Percentiles rank a stretch among this genome's conserved stretches.
These are phyloP conservation scores for Rhodotorula sphaerocarpa DNA, from an alignment of 768 basidiomycete species.

Conservation along the genomic window DNA sequence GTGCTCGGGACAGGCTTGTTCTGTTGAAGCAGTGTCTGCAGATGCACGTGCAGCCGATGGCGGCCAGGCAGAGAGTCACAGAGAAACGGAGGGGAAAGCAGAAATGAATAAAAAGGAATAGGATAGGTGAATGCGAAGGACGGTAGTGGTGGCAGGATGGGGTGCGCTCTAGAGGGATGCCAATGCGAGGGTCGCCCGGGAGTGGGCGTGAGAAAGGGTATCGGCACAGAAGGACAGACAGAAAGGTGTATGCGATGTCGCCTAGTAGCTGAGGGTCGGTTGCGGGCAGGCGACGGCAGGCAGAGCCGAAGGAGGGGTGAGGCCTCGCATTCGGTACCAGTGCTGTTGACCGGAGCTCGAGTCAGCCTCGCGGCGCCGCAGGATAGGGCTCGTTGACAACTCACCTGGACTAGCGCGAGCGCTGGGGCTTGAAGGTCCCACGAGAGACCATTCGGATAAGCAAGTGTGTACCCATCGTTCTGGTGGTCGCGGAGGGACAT, in stretches of 20 bases:
- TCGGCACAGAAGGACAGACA: neutral
- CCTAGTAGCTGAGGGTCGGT: constrained; percentile 4
- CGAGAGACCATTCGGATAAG: constrained; percentile 29
- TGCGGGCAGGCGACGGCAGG: constrained; percentile 35
- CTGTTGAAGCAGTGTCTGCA: no score
- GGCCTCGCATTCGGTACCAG: constrained; percentile 28
- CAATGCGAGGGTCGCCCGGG: no score
- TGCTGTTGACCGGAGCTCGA: constrained; percentile 1
- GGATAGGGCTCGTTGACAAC: neutral
- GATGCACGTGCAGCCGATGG: no score
- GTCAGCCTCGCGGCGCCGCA: neutral
- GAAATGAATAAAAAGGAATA: no score
- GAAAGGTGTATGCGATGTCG: neutral
- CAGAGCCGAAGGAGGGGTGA: constrained; percentile 15
- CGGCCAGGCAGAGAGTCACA: no score
- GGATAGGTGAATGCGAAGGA: no score
- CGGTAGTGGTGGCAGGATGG: no score
- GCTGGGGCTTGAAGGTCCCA: neutral
- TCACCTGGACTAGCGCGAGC: constrained; percentile 14
- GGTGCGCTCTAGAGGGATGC: no score
- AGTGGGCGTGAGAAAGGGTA: neutral
- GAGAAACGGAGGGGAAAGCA: no score
- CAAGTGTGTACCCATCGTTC: constrained; percentile 36
- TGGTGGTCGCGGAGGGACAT: neutral
- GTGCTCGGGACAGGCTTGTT: no score